Evolutionary conservation across 192 early-diverging fungal genomes (phyloP).

Genomic region (Backusella sp.): DNA sequence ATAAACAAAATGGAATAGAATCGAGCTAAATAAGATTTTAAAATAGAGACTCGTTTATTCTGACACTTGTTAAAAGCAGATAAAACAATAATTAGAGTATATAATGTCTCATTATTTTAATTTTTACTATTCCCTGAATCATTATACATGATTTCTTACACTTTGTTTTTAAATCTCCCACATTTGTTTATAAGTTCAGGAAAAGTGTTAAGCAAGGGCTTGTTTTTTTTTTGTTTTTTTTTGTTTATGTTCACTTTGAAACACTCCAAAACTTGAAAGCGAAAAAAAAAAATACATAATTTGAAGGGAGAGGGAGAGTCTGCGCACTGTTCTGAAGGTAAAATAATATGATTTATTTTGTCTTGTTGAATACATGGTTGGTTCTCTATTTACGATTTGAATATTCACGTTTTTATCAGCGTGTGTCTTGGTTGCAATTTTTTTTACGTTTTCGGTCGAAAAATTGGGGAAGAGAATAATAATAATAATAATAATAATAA

Average conservation of each 20-base stretch:
- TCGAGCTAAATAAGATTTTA: background rate
- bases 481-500: background rate
- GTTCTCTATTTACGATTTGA: background rate
- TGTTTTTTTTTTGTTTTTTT: background rate
- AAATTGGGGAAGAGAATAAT: background rate
- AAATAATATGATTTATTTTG: background rate
- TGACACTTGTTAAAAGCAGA: background rate
- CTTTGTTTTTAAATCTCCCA: conserved; percentile 1
- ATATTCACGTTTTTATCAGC: background rate
- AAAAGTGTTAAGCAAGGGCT: background rate
- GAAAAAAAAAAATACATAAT: background rate
- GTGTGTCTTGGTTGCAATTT: background rate
- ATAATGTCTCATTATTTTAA: background rate
- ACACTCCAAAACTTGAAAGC: background rate
- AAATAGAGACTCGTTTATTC: background rate
- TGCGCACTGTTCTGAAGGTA: background rate
- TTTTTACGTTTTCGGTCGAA: background rate
- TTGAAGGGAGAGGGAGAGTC: background rate
- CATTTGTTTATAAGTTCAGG: background rate
- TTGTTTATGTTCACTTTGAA: background rate
- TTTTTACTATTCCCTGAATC: background rate
- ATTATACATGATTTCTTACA: background rate
- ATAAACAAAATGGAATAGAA: background rate
- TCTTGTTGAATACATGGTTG: background rate
- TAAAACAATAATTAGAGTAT: background rate